Percentiles rank a stretch among this genome's conserved stretches.
phyloP scores from a whole-genome alignment of 176 grass and related monocot genomes.

The Oryza rufipogon region DNA sequence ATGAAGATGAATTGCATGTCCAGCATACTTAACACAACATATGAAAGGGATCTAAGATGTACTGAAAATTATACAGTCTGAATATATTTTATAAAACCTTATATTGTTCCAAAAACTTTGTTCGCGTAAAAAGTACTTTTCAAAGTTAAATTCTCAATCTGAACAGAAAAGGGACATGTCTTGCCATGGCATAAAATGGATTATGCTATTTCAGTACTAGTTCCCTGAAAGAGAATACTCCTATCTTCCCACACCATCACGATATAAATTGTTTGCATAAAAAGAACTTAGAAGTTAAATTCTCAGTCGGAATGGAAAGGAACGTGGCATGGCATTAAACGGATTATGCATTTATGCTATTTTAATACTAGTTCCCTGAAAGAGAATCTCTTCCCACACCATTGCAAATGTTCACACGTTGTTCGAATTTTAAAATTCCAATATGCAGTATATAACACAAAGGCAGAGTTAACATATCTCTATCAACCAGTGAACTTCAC shows the following conservation, averaged over 20 bases:
- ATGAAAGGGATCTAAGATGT: background rate
- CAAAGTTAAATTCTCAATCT: background rate
- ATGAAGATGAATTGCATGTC: background rate
- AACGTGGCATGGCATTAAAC: background rate
- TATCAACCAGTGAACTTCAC: background rate
- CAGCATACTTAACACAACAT: background rate
- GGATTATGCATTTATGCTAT: background rate
- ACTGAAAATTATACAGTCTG: background rate
- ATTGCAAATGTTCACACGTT: background rate
- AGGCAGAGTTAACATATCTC: background rate
- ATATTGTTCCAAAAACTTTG: background rate
- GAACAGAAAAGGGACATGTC: background rate
- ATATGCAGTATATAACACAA: background rate
- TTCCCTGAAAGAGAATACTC: background rate
- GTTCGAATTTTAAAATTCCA: background rate
- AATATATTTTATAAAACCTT: background rate
- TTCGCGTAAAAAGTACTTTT: background rate
- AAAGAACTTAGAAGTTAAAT: background rate
- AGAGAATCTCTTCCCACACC: background rate
- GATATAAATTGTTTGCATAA: background rate
- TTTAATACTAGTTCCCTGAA: background rate
- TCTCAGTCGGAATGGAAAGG: background rate
- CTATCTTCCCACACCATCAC: background rate
- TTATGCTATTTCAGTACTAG: background rate
- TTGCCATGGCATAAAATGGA: background rate